Conservation (phyloP, 345 rosid genomes). For the Syzygium jambos region DNA sequence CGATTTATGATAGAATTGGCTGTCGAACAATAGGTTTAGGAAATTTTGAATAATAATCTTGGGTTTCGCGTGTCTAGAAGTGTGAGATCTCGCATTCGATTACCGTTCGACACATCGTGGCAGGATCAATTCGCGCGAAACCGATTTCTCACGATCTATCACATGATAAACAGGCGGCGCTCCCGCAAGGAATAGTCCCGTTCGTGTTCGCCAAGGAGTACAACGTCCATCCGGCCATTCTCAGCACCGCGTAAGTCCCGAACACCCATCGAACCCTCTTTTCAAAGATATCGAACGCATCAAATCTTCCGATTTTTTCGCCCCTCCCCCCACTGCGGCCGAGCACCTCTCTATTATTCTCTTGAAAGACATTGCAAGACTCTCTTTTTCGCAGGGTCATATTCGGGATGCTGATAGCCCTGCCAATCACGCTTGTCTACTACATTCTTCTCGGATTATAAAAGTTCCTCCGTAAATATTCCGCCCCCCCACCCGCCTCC, state of each 20-base stretch:
- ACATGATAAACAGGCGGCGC: slow-evolving; percentile 1
- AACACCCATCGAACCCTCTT: neutral
- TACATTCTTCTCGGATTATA: slow-evolving; percentile 75
- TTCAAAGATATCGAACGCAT: neutral
- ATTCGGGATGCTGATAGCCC: slow-evolving; percentile 92
- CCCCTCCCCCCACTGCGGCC: neutral
- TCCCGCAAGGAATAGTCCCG: slow-evolving; percentile 14
- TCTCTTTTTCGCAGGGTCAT: slow-evolving; percentile 56
- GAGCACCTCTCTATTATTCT: neutral
- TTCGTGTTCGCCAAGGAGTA: slow-evolving; percentile 14
- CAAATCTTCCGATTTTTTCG: neutral
- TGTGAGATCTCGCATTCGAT: neutral
- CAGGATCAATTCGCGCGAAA: neutral
- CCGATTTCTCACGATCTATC: neutral
- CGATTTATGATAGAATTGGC: too few species aligned
- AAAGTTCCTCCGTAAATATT: neutral
- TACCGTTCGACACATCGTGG: neutral
- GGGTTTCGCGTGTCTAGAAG: too few species aligned
- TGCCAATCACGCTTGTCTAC: slow-evolving; percentile 86
- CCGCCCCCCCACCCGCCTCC: neutral
- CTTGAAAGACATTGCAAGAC: neutral
- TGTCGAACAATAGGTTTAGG: too few species aligned
- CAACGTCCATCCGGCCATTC: slow-evolving; percentile 11
- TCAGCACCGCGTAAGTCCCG: slow-evolving; percentile 9
- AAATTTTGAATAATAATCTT: too few species aligned